These are phyloP conservation scores for Candida oleophila DNA, from an alignment of 805 yeast genomes.

Conservation along the genomic window DNA sequence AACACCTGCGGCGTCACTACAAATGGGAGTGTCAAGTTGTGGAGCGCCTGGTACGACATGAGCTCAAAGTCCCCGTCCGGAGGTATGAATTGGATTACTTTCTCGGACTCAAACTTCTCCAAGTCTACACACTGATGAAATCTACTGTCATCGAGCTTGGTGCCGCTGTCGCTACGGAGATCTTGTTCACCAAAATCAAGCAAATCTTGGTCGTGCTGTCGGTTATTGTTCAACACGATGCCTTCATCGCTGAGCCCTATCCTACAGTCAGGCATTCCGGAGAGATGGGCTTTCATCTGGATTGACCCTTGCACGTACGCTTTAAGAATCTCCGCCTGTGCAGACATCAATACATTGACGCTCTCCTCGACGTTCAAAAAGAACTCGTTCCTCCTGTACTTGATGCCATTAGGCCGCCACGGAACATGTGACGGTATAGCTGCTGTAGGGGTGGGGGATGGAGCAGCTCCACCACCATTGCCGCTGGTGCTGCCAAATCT, in stretches of 20 bases:
- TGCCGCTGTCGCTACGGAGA: conserved; percentile 28
- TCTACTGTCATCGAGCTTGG: conserved; percentile 70
- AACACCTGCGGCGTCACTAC: conserved; percentile 55
- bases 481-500: not conserved
- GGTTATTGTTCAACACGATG: conserved; percentile 16
- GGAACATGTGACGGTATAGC: conserved; percentile 34
- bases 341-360: conserved; percentile 65
- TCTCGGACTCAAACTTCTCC: conserved; percentile 61
- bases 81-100: conserved; percentile 71
- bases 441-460: conserved; percentile 1
- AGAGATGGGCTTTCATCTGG: conserved; percentile 64
- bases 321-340: conserved; percentile 61
- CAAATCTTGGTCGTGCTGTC: conserved; percentile 15
- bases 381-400: conserved; percentile 80
- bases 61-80: conserved; percentile 88
- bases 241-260: conserved; percentile 69
- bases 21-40: conserved; percentile 68
- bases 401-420: conserved; percentile 72
- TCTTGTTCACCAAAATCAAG: conserved; percentile 31
- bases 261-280: conserved; percentile 82
- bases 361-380: conserved; percentile 74
- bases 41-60: conserved; percentile 58
- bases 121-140: conserved; percentile 86
- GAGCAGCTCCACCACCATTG: conserved; percentile 4
- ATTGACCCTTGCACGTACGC: conserved; percentile 78